Evolutionary conservation across 148 eudicot species (phyloP).

Genomic region (Simmondsia chinensis): DNA sequence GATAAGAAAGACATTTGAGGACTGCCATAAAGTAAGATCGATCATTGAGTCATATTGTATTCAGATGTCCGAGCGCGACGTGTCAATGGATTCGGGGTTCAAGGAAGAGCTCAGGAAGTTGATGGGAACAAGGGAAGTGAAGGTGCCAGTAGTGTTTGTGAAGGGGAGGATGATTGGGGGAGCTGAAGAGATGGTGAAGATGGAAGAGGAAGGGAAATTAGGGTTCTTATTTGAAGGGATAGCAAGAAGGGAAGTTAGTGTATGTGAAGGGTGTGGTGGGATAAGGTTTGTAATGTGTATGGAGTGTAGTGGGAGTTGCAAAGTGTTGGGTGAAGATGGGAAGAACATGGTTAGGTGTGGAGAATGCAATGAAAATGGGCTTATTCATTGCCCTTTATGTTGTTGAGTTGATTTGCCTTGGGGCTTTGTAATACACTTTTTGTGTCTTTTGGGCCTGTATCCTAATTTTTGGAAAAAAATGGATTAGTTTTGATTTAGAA

Average conservation of each 20-base stretch:
- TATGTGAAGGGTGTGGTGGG: constrained; percentile 63
- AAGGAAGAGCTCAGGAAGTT: constrained; percentile 67
- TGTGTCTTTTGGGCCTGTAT: neutral
- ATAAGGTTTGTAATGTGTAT: constrained; percentile 73
- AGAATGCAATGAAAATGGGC: constrained; percentile 86
- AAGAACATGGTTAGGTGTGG: constrained; percentile 49
- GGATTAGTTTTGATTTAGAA: too few relatives aligned
- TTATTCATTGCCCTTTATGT: constrained; percentile 75
- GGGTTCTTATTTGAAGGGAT: constrained; percentile 45
- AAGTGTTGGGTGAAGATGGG: constrained; percentile 41
- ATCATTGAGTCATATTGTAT: constrained; percentile 43
- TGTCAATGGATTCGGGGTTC: constrained; percentile 83
- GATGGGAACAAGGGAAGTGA: constrained; percentile 49
- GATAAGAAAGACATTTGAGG: constrained; percentile 93
- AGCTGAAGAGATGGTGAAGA: constrained; percentile 44
- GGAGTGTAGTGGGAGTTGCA: constrained; percentile 75
- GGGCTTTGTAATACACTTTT: too few relatives aligned
- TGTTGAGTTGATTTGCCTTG: constrained; percentile 13
- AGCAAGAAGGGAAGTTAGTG: constrained; percentile 19
- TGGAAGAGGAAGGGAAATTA: constrained; percentile 80
- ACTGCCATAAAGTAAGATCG: constrained; percentile 51
- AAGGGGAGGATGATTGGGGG: constrained; percentile 80
- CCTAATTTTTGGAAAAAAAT: neutral
- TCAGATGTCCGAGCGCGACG: constrained; percentile 58
- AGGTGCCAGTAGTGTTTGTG: constrained; percentile 66